phyloP scores from a whole-genome alignment of 1,284 basidiomycete genomes.

The Ustilago vetiveriae region DNA sequence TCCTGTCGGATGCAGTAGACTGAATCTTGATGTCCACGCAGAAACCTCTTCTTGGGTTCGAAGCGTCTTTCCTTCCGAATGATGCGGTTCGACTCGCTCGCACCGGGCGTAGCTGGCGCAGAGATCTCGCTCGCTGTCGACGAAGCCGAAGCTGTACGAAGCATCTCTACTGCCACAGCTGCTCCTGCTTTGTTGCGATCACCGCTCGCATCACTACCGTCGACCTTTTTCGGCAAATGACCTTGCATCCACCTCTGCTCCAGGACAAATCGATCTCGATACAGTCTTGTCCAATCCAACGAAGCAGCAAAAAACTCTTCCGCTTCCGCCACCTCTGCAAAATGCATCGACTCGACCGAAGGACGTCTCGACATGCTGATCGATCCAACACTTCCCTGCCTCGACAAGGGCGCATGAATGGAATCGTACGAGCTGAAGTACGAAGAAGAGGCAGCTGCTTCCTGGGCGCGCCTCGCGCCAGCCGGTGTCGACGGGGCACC shows the following conservation, averaged over 20 bases:
- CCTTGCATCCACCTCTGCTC: constrained; percentile 40
- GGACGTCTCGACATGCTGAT: constrained; percentile 8
- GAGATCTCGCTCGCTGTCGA: background rate
- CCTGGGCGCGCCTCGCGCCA: constrained; percentile 29
- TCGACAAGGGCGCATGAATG: constrained; percentile 5
- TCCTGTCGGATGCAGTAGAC: constrained; percentile 58
- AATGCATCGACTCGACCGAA: constrained; percentile 13
- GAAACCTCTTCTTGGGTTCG: constrained; percentile 36
- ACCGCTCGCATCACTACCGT: background rate
- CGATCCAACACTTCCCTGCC: constrained; percentile 16
- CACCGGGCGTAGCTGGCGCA: background rate
- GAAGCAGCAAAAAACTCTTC: constrained; percentile 39
- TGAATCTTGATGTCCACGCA: constrained; percentile 51
- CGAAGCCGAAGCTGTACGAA: constrained; percentile 6
- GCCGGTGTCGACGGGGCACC: constrained; percentile 26
- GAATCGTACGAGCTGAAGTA: constrained; percentile 9
- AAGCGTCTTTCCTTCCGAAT: constrained; percentile 7
- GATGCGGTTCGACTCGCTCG: background rate
- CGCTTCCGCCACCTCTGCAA: constrained; percentile 25
- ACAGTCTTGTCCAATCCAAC: constrained; percentile 38
- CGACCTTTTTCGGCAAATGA: background rate
- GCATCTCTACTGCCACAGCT: constrained; percentile 13
- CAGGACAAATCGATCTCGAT: constrained; percentile 27
- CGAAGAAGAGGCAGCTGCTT: constrained; percentile 12
- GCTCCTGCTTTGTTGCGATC: background rate